Conservation (phyloP, 78 protist species). For the Dictyostelium citrinum region DNA sequence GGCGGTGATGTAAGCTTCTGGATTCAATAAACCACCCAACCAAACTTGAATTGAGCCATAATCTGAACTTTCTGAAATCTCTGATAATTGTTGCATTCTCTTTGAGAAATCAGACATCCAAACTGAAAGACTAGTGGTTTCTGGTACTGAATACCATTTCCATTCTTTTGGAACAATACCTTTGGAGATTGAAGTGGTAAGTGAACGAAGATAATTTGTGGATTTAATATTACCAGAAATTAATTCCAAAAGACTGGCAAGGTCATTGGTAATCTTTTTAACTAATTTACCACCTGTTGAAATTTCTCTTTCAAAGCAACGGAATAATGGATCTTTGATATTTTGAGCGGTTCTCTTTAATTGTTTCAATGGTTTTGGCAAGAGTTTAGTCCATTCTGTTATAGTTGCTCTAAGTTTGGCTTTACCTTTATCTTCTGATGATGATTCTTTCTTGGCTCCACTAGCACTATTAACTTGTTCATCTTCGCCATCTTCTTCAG, state of each 20-base stretch:
- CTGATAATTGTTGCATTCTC: constrained; percentile 77
- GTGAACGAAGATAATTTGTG: constrained; percentile 82
- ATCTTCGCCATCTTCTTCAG: constrained; percentile 64
- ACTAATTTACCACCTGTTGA: constrained; percentile 79
- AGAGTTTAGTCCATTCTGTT: constrained; percentile 42
- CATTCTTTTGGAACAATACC: constrained; percentile 88
- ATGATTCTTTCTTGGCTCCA: background rate
- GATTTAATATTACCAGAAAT: constrained; percentile 79
- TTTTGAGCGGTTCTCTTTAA: constrained; percentile 77
- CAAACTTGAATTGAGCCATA: constrained; percentile 62
- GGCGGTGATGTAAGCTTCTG: constrained; percentile 97
- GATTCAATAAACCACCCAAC: constrained; percentile 94
- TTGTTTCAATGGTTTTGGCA: constrained; percentile 74
- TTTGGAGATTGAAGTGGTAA: constrained; percentile 50
- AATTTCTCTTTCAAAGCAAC: constrained; percentile 90
- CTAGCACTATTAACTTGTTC: background rate
- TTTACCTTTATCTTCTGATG: constrained; percentile 64
- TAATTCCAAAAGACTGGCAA: constrained; percentile 33
- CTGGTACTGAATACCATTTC: constrained; percentile 84
- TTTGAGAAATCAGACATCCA: constrained; percentile 89
- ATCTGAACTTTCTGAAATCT: constrained; percentile 45
- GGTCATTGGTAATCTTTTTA: constrained; percentile 77
- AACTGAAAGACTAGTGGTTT: constrained; percentile 29
- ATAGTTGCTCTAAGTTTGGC: constrained; percentile 22
- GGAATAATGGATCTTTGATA: constrained; percentile 87